Conservation (phyloP, 192 early-diverging fungal species). For the Linnemannia elongata region DNA sequence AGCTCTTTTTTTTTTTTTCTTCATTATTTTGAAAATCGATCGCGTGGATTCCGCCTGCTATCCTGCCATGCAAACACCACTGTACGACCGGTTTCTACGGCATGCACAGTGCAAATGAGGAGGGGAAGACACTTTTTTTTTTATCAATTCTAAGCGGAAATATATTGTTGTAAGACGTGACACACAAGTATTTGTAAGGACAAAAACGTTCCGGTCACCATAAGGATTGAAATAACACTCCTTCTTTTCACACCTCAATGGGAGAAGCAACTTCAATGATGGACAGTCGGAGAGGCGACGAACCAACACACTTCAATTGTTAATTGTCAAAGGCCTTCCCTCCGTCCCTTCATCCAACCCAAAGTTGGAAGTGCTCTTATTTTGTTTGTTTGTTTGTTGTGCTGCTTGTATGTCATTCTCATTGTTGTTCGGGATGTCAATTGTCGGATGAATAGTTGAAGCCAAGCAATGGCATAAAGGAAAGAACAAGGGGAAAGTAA, state of each 20-base stretch:
- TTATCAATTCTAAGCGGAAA: background rate
- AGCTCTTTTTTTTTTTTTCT: slow-evolving; percentile 6
- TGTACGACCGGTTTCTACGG: background rate
- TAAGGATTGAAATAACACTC: background rate
- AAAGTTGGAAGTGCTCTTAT: background rate
- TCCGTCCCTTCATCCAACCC: background rate
- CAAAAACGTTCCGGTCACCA: background rate
- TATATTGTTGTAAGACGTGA: background rate
- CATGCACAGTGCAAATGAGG: too few species aligned
- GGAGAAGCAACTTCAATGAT: too few species aligned
- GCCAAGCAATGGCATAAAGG: background rate
- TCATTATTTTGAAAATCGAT: slow-evolving; percentile 1
- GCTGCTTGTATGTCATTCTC: background rate
- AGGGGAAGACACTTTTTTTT: background rate
- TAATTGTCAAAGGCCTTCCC: too few species aligned
- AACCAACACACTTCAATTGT: too few species aligned
- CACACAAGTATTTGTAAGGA: background rate
- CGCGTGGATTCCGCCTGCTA: too few species aligned
- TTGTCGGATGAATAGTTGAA: slow-evolving; percentile 1
- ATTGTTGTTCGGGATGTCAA: background rate
- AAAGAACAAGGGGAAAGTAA: background rate
- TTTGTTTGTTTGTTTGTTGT: background rate
- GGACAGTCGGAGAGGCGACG: too few species aligned
- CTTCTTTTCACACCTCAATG: background rate
- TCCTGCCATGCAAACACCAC: too few species aligned